These are phyloP conservation scores for Chernovozyma aurita DNA, from an alignment of 1,139 yeast genomes.

Conservation along the genomic window DNA sequence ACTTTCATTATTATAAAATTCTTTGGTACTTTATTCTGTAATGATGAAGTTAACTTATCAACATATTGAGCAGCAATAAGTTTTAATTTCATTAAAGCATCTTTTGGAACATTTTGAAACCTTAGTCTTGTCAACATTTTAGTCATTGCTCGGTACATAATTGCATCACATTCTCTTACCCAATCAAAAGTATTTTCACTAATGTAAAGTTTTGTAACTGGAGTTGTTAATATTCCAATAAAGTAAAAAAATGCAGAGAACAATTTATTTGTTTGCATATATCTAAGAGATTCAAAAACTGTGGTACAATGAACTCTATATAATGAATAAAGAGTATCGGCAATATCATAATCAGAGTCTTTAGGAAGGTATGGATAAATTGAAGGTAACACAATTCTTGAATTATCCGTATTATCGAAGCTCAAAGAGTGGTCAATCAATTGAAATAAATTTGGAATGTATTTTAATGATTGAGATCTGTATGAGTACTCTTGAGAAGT, in stretches of 20 bases:
- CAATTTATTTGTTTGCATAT: conserved; percentile 61
- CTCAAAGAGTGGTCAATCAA: conserved; percentile 22
- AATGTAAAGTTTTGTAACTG: conserved; percentile 57
- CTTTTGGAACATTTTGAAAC: conserved; percentile 56
- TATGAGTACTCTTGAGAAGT: neutral
- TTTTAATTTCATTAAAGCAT: conserved; percentile 48
- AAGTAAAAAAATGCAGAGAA: conserved; percentile 52
- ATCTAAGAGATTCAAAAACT: conserved; percentile 62
- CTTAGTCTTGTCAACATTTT: conserved; percentile 64
- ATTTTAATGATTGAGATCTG: conserved; percentile 20
- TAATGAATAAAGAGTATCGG: conserved; percentile 55
- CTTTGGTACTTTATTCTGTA: conserved; percentile 45
- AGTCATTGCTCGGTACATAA: conserved; percentile 57
- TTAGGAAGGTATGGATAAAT: conserved; percentile 48
- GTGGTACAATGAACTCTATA: conserved; percentile 62
- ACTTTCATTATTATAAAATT: conserved; percentile 49
- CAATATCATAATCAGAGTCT: conserved; percentile 53
- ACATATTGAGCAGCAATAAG: conserved; percentile 41
- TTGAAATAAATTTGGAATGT: conserved; percentile 34
- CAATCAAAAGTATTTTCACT: conserved; percentile 51
- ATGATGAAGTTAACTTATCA: conserved; percentile 32
- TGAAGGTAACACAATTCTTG: conserved; percentile 44
- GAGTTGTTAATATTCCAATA: conserved; percentile 57
- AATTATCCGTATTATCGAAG: conserved; percentile 14
- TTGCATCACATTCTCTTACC: conserved; percentile 63